Conservation (phyloP, 805 yeast genomes). For the Saccharomycopsis schoenii region DNA sequence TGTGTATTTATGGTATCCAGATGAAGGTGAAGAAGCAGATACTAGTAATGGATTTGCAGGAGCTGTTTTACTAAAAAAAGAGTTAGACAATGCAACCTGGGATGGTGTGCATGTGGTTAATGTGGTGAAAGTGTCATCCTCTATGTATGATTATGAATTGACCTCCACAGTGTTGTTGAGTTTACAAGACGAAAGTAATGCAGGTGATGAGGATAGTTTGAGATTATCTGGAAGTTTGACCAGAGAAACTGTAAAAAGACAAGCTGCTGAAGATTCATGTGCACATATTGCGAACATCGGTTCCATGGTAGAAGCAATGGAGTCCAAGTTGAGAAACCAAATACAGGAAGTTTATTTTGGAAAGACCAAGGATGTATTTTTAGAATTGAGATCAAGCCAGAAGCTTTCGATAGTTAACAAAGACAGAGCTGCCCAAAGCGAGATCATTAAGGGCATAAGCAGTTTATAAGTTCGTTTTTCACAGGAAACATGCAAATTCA, state of each 20-base stretch:
- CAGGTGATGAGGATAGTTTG: conserved; percentile 21
- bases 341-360: conserved; percentile 93
- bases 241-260: conserved; percentile 61
- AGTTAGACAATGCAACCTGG: conserved; percentile 45
- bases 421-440: conserved; percentile 5
- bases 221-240: conserved; percentile 76
- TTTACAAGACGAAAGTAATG: conserved; percentile 29
- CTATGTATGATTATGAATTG: conserved; percentile 41
- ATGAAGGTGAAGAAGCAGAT: conserved; percentile 35
- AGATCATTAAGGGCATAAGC: conserved; percentile 9
- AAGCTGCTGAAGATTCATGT: conserved; percentile 35
- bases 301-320: conserved; percentile 75
- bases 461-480: neutral
- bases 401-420: conserved; percentile 2
- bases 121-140: conserved; percentile 32
- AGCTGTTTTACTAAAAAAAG: conserved; percentile 75
- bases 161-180: conserved; percentile 86
- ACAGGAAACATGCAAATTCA: too few relatives aligned
- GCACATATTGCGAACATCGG: conserved; percentile 86
- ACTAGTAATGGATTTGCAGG: conserved; percentile 66
- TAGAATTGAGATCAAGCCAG: conserved; percentile 44
- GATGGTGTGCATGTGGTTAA: conserved; percentile 92
- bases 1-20: conserved; percentile 86
- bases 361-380: conserved; percentile 80
- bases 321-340: conserved; percentile 74